Percentiles rank a stretch among this genome's conserved stretches.
Evolutionary conservation across 2,329 filamentous ascomycete genomes (phyloP).

Genomic region (Penicillium crustosum): DNA sequence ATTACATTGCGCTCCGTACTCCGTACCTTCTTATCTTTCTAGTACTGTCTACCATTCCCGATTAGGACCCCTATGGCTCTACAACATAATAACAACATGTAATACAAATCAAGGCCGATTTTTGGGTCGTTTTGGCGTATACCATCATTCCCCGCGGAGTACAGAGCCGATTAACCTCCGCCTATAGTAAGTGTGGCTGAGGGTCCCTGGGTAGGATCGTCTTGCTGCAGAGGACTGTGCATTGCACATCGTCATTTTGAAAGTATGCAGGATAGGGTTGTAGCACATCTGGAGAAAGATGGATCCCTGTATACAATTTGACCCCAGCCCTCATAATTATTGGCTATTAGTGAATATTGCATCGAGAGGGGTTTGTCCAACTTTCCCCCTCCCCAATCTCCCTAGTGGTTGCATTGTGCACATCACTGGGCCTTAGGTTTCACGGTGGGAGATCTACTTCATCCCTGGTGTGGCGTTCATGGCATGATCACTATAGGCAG

Average conservation of each 20-base stretch:
- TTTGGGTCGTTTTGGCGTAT: slow-evolving; percentile 3
- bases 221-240: slow-evolving; percentile 14
- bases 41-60: background rate
- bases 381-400: slow-evolving; percentile 1
- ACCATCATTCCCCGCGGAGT: slow-evolving; percentile 9
- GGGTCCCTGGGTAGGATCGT: slow-evolving; percentile 3
- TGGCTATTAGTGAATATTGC: background rate
- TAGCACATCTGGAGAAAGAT: slow-evolving; percentile 7
- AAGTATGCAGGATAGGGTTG: slow-evolving; percentile 7
- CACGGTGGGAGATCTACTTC: slow-evolving; percentile 19
- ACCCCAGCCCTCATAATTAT: slow-evolving; percentile 3
- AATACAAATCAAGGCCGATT: slow-evolving; percentile 1
- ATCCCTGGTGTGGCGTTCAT: slow-evolving; percentile 17
- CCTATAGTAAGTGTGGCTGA: slow-evolving; percentile 9
- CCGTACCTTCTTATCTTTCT: background rate
- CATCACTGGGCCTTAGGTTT: slow-evolving; percentile 23
- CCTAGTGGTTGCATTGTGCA: slow-evolving; percentile 16
- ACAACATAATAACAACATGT: background rate
- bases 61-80: background rate
- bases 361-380: slow-evolving; percentile 2
- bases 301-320: slow-evolving; percentile 5
- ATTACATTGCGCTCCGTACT: background rate
- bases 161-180: slow-evolving; percentile 18
- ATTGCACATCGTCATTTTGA: slow-evolving; percentile 20
- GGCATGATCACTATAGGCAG: slow-evolving; percentile 17